Base-by-base conservation (phyloP, 176 grass and related monocot genomes). In the Rhynchospora breviuscula region DNA sequence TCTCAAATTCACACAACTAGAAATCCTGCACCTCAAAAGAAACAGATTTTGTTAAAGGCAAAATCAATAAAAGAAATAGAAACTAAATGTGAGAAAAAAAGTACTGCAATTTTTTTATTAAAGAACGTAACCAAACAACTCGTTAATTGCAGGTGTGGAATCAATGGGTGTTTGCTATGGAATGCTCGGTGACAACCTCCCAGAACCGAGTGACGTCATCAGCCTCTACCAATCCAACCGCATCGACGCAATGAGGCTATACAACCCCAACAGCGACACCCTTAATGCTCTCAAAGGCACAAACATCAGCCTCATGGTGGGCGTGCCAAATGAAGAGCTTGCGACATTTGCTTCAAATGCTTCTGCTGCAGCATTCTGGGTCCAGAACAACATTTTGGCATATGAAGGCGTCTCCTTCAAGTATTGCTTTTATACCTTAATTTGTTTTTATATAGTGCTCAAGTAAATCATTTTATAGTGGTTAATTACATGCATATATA, bases 141-240 rank as follows among this genome's bases (percentile, higher is more conserved):
- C 19, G 1, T 3, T 13, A 53, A 6, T 12, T 78, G 79, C 85
- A 95, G 93, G 3, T 8, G 90, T 89, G 33, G 26, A 86, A 56
- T 90, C 90, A 33, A 89, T 91, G 53, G 93, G 93, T 56, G 90
- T 95, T 0, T 92, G 90, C 87, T 92, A 95, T 29, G 93, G 90
- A 23, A 63, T 83, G 48, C 10, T 79, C 5, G 93, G 88, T 44
- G 84, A 92, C 88, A 86, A 89, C 79, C 90, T 95, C 3, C 93
- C 93, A 1, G 75, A 74, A 0, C 25, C 67, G 4, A 86, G 67
- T 63, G 67, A 87, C 0, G 89, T 91, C 3, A 86, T 92, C 63
- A 86, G 83, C 69, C 89, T 97, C 0, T 97, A 91, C 91, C 61
- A 26, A 69, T 91, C 91, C 80, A 88, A 81, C 7, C 79, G 85